Percentiles rank a stretch among this genome's conserved stretches.
Conservation (phyloP, 805 yeast species). For the Metschnikowia santaceciliae region DNA sequence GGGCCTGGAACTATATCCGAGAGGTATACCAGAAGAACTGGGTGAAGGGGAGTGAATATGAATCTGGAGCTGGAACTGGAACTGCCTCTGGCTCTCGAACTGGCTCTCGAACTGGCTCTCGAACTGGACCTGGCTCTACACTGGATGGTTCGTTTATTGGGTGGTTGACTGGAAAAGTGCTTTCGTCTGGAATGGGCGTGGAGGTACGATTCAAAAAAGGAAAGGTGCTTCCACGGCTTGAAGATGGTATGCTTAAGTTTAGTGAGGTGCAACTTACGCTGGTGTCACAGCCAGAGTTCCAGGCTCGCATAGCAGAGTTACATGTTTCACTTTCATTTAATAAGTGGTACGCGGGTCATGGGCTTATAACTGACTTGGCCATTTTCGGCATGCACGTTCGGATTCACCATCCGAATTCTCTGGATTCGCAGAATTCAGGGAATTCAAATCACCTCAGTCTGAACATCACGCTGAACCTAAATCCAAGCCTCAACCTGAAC, state of each 20-base stretch:
- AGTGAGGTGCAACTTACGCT: conserved; percentile 28
- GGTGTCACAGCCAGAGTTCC: conserved; percentile 17
- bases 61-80: background rate
- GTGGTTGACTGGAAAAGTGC: conserved; percentile 30
- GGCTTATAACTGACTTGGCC: conserved; percentile 47
- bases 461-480: no score
- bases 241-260: conserved; percentile 48
- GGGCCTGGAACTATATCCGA: conserved; percentile 2
- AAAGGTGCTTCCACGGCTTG: conserved; percentile 38
- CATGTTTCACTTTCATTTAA: conserved; percentile 45
- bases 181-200: conserved; percentile 38
- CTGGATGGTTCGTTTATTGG: conserved; percentile 25
- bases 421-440: background rate
- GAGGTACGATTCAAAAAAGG: conserved; percentile 37
- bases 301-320: conserved; percentile 39
- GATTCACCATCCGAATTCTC: background rate
- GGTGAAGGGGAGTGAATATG: background rate
- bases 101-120: background rate
- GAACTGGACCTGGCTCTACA: no score
- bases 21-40: no score
- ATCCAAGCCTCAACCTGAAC: no score
- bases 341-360: conserved; percentile 55
- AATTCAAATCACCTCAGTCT: no score
- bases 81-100: no score
- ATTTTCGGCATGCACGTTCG: conserved; percentile 46